Base-by-base conservation (phyloP, 345 rosid genomes). In the Euphorbia pulcherrima region DNA sequence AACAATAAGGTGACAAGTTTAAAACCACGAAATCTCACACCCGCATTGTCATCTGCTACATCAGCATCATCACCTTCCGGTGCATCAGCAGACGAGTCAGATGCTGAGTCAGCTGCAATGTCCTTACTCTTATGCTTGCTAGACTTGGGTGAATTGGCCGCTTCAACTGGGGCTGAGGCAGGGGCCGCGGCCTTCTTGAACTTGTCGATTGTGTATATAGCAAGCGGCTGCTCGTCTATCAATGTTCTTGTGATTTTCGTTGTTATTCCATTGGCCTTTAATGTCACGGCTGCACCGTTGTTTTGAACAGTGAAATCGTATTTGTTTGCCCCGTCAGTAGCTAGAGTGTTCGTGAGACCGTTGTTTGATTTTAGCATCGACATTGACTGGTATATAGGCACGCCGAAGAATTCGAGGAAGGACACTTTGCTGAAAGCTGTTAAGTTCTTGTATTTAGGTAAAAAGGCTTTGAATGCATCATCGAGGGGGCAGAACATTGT, bases 401-500 rank as follows among this genome's bases (percentile, higher is more conserved):
- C 82, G 3, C 83, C 97, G 2, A 76, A 79, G 79, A 87, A 95
- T 57, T 95, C 92, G 6, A 92, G 90, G 69, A 87, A 81, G 14
- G 86, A 90, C 41, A 77, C 79, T 80, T 87, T 84, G 78, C 80
- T 77, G 17, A 92, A 72, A 18, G 87, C 83, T 12, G 97, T 82
- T 60, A 95, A 81, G 88, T 90, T 92, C 87, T 88, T 85, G 82
- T 59, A 90, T 65, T 83, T 90, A 3, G 90, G 97, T 18, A 81
- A 73, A 78, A 95, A 92, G 20, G 85, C 87, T 75, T 89, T 92
- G 83, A 92, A 87, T 30, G 96, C 75, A 68, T 85, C 96, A 44
- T 95, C 99, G 58, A 84, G 72, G 28, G 99, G 99, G 80, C 99
- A 95, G 74, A 92, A 92, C 74, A 86, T 90, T n/a, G 99, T 92